A percentile compares a stretch with the other conserved stretches of the same genome.
phyloP scores from a whole-genome alignment of 768 basidiomycete species.

The Phanerodontia chrysosporium region DNA sequence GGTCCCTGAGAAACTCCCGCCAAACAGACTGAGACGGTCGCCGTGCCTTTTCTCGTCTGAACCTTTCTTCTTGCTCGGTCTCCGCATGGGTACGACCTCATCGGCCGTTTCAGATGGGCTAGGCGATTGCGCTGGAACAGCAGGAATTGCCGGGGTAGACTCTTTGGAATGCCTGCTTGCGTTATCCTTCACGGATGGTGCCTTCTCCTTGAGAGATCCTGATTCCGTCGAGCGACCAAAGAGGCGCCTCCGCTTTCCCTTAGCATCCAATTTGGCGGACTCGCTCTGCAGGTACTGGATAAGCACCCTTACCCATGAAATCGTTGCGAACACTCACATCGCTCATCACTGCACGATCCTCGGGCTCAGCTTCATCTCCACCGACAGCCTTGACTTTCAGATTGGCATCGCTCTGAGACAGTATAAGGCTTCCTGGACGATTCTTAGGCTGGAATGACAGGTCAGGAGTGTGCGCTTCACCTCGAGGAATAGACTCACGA shows the following conservation, averaged over 20 bases:
- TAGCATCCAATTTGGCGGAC: slow-evolving; percentile 30
- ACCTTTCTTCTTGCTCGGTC: slow-evolving; percentile 47
- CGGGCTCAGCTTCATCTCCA: slow-evolving; percentile 31
- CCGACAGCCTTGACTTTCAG: slow-evolving; percentile 40
- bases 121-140: slow-evolving; percentile 14
- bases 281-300: slow-evolving; percentile 42
- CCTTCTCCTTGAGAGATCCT: slow-evolving; percentile 28
- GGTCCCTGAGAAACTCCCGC: slow-evolving; percentile 54
- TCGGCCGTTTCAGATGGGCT: slow-evolving; percentile 16
- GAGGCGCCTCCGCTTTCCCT: slow-evolving; percentile 46
- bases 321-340: slow-evolving; percentile 46
- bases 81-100: slow-evolving; percentile 21
- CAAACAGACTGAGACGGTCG: slow-evolving; percentile 83
- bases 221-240: slow-evolving; percentile 57
- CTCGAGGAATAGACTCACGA: background rate
- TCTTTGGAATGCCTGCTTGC: slow-evolving; percentile 26
- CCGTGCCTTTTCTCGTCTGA: slow-evolving; percentile 42
- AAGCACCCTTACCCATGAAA: background rate
- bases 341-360: slow-evolving; percentile 58
- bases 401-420: slow-evolving; percentile 62
- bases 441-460: slow-evolving; percentile 28
- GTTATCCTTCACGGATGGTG: slow-evolving; percentile 20
- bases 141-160: slow-evolving; percentile 20
- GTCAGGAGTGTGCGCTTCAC: background rate
- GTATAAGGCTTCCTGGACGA: slow-evolving; percentile 46